phyloP scores from a whole-genome alignment of 108 stramenopile genomes.

The Nitzschia putrida region DNA sequence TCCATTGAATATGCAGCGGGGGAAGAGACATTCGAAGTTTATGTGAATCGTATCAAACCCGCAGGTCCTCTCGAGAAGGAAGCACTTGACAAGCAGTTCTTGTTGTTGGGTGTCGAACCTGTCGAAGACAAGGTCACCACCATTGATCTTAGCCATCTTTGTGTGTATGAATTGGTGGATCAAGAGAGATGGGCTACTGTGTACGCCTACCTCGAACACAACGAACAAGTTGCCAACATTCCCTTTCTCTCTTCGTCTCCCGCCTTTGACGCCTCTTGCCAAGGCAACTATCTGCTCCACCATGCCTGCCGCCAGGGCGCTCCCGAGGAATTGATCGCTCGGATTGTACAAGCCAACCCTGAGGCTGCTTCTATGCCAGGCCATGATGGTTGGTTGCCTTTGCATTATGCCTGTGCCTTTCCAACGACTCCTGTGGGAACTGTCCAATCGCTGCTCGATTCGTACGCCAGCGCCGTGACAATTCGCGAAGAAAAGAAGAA shows the following conservation, averaged over 20 bases:
- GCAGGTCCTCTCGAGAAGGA: neutral
- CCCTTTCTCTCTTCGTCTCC: neutral
- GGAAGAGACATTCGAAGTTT: constrained; percentile 7
- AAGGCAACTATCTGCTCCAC: constrained; percentile 44
- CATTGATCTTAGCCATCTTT: neutral
- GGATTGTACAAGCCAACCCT: constrained; percentile 46
- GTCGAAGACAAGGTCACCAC: neutral
- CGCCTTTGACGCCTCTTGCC: neutral
- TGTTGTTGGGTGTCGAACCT: no score
- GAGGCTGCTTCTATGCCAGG: constrained; percentile 48
- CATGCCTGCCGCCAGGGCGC: constrained; percentile 60
- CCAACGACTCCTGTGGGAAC: constrained; percentile 50
- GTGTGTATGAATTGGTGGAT: neutral
- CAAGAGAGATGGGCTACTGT: constrained; percentile 12
- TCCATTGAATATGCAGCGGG: constrained; percentile 1
- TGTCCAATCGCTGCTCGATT: constrained; percentile 55
- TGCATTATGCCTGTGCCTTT: constrained; percentile 74
- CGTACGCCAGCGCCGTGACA: constrained; percentile 65
- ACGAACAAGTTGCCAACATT: neutral
- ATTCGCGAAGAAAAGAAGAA: constrained; percentile 42
- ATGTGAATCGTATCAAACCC: neutral
- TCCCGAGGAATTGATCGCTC: constrained; percentile 43
- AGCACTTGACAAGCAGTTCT: neutral
- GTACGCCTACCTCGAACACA: neutral
- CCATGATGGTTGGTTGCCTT: constrained; percentile 55